Conservation (phyloP, 345 rosid species). For the Salix exigua region DNA sequence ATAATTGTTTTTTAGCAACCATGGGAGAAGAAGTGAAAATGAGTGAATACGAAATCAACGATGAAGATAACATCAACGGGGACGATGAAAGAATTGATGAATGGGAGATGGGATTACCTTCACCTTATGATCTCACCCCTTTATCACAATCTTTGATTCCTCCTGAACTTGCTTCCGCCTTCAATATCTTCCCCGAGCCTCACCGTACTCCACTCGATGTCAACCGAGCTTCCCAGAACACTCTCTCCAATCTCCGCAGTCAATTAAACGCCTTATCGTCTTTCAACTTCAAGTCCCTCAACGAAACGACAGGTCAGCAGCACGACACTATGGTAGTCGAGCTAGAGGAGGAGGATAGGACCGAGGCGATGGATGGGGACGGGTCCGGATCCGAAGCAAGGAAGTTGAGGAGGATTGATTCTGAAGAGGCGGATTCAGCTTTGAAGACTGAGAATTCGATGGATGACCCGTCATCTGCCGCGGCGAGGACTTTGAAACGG, state of each 20-base stretch:
- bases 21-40: conserved; percentile 49
- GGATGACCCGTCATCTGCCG: conserved; percentile 43
- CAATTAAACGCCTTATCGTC: conserved; percentile 29
- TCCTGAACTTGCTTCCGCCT: conserved; percentile 73
- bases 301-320: conserved; percentile 18
- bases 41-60: conserved; percentile 29
- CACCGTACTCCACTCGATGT: conserved; percentile 55
- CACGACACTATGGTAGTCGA: conserved; percentile 38
- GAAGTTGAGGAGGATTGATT: conserved; percentile 56
- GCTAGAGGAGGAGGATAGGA: conserved; percentile 20
- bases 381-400: conserved; percentile 57
- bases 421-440: conserved; percentile 82
- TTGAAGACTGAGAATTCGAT: conserved; percentile 37
- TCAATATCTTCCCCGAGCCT: conserved; percentile 67
- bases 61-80: conserved; percentile 14
- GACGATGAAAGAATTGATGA: conserved; percentile 60
- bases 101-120: conserved; percentile 90
- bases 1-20: neutral
- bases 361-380: conserved; percentile 34
- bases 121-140: conserved; percentile 65
- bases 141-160: conserved; percentile 66
- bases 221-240: conserved; percentile 62
- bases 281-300: conserved; percentile 35
- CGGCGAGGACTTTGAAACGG: conserved; percentile 63
- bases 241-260: conserved; percentile 51